phyloP scores from a whole-genome alignment of 2,329 filamentous ascomycete species.

The Xylariaceae sp. region DNA sequence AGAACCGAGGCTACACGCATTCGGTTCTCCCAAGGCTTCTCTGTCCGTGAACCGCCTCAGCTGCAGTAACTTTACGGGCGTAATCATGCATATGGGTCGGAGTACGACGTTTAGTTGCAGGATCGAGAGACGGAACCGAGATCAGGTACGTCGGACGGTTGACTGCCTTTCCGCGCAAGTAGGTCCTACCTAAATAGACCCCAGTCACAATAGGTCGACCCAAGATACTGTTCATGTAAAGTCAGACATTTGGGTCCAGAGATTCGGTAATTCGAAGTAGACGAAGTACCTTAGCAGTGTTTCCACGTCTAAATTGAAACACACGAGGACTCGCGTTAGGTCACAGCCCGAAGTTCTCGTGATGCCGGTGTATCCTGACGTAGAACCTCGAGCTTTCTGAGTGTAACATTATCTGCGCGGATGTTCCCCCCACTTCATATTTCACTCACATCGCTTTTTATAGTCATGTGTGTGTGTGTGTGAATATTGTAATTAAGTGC shows the following conservation, averaged over 20 bases:
- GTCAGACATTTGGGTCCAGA: slow-evolving; percentile 16
- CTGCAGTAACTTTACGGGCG: slow-evolving; percentile 28
- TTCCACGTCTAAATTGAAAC: slow-evolving; percentile 6
- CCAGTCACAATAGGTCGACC: slow-evolving; percentile 1
- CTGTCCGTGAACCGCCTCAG: slow-evolving; percentile 1
- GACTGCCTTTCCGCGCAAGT: slow-evolving; percentile 26
- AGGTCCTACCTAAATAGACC: slow-evolving; percentile 18
- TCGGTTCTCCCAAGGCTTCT: background rate
- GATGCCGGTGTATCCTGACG: slow-evolving; percentile 8
- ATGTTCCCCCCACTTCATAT: no score
- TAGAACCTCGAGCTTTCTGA: slow-evolving; percentile 2
- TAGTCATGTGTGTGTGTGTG: no score
- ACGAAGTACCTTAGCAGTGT: background rate
- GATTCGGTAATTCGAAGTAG: slow-evolving; percentile 13
- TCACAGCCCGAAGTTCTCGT: slow-evolving; percentile 4
- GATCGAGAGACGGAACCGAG: slow-evolving; percentile 34
- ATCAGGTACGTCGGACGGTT: slow-evolving; percentile 34
- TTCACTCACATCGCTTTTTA: no score
- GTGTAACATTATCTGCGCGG: slow-evolving; percentile 9
- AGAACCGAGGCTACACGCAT: slow-evolving; percentile 15
- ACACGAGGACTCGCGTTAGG: slow-evolving; percentile 5
- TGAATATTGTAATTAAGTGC: no score
- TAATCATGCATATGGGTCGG: slow-evolving; percentile 27
- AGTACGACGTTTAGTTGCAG: slow-evolving; percentile 33
- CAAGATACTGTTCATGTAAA: slow-evolving; percentile 5